A percentile compares a stretch with the other conserved stretches of the same genome.
phyloP scores from a whole-genome alignment of 768 basidiomycete genomes.

The Scleroderma citrinum region DNA sequence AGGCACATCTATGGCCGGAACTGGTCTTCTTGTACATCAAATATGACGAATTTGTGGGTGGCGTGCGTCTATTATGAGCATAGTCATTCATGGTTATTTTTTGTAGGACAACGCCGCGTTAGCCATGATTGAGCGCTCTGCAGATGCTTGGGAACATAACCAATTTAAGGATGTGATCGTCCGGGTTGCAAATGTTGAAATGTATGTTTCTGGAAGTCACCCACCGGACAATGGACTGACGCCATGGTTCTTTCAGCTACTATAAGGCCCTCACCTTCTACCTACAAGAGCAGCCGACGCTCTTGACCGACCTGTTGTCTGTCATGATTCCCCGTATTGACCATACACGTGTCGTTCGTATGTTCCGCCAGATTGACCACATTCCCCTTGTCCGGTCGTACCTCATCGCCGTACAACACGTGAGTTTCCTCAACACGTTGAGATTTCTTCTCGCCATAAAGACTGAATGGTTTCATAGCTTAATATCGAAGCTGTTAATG shows the following conservation, averaged over 20 bases:
- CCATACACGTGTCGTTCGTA: constrained; percentile 90
- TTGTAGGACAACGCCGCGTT: constrained; percentile 89
- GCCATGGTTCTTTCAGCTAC: constrained; percentile 47
- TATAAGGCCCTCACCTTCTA: constrained; percentile 96
- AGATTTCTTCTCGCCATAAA: background rate
- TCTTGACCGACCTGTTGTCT: constrained; percentile 89
- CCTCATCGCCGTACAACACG: constrained; percentile 94
- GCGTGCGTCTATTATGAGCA: background rate
- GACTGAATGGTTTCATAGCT: constrained; percentile 46
- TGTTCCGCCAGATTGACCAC: constrained; percentile 93
- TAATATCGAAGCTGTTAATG: constrained; percentile 96
- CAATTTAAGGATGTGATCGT: constrained; percentile 99
- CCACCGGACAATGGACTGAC: background rate
- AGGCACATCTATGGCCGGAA: constrained; percentile 96
- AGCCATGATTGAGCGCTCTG: constrained; percentile 97
- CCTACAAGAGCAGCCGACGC: constrained; percentile 85
- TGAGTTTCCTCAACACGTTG: constrained; percentile 30
- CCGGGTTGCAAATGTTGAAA: constrained; percentile 95
- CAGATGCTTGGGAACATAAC: constrained; percentile 99
- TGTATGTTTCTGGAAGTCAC: constrained; percentile 43
- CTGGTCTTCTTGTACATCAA: constrained; percentile 98
- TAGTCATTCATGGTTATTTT: constrained; percentile 1
- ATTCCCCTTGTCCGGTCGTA: constrained; percentile 94
- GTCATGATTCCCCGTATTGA: constrained; percentile 93
- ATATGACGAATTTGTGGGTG: constrained; percentile 86